A percentile compares a stretch with the other conserved stretches of the same genome.
phyloP scores from a whole-genome alignment of 139 green algal genomes.

The Ulvella scutata region DNA sequence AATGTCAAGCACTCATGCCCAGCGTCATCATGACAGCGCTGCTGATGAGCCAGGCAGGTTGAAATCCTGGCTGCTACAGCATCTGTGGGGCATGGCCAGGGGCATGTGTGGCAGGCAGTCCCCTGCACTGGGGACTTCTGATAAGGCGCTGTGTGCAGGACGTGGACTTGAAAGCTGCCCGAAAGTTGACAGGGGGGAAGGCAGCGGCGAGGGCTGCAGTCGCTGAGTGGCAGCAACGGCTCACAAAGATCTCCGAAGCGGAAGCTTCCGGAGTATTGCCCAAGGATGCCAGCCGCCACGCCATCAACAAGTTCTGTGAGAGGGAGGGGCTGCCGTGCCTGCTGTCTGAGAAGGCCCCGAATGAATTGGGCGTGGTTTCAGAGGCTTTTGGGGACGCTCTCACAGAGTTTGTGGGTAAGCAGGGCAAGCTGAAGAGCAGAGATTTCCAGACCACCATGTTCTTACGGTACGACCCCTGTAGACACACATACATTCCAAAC shows the following conservation, averaged over 20 bases:
- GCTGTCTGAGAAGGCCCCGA: slow-evolving; percentile 13
- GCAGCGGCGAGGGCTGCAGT: neutral
- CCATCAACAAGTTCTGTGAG: neutral
- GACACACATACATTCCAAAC: too few relatives aligned
- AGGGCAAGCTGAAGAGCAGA: slow-evolving; percentile 14
- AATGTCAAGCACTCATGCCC: too few relatives aligned
- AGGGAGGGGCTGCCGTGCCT: neutral
- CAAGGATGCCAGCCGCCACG: neutral
- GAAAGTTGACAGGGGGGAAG: neutral
- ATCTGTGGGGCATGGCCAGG: too few relatives aligned
- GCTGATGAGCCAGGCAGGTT: too few relatives aligned
- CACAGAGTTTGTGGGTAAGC: slow-evolving; percentile 19
- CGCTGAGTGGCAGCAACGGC: neutral
- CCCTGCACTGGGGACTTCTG: too few relatives aligned
- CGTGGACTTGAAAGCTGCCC: neutral
- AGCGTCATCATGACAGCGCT: too few relatives aligned
- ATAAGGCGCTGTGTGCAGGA: slow-evolving; percentile 6
- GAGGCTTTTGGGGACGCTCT: slow-evolving; percentile 63
- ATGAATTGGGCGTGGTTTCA: slow-evolving; percentile 42
- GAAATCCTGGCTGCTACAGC: too few relatives aligned
- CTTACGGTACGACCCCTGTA: neutral
- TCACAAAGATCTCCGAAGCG: slow-evolving; percentile 8
- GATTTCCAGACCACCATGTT: slow-evolving; percentile 13
- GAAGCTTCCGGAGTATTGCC: slow-evolving; percentile 6
- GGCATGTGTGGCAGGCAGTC: too few relatives aligned